Conservation (phyloP, 139 green algal species). For the Micromonas pusilla region DNA sequence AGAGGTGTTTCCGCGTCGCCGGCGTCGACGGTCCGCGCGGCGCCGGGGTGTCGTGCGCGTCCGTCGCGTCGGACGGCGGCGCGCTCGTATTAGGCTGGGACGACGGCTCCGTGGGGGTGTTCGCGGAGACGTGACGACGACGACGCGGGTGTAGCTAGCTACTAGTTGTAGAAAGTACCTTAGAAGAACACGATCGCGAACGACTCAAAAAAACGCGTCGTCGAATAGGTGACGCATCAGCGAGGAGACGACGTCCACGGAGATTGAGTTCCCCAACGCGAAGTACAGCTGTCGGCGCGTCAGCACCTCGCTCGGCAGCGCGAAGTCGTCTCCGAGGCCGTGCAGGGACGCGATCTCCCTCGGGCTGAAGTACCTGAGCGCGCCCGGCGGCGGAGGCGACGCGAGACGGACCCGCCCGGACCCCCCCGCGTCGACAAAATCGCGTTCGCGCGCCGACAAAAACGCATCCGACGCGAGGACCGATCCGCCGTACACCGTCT, state of each 20-base stretch:
- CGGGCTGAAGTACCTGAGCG: neutral
- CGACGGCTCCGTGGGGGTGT: neutral
- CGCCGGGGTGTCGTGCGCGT: neutral
- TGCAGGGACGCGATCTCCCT: neutral
- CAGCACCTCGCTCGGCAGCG: constrained; percentile 5
- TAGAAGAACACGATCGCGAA: too few relatives aligned
- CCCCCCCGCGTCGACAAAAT: neutral
- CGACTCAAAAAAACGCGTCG: too few relatives aligned
- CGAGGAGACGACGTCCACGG: constrained; percentile 51
- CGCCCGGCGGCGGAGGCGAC: neutral
- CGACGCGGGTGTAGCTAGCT: neutral
- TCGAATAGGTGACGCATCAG: constrained; percentile 45
- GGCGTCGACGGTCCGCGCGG: neutral
- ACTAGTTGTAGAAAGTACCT: too few relatives aligned
- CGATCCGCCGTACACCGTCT: constrained; percentile 9
- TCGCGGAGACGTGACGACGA: neutral
- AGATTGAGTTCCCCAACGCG: constrained; percentile 62
- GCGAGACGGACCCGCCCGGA: neutral
- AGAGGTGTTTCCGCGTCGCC: neutral
- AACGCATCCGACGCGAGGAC: neutral
- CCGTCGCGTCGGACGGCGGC: too few relatives aligned
- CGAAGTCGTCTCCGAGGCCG: neutral
- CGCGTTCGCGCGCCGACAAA: neutral
- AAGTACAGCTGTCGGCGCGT: constrained; percentile 51
- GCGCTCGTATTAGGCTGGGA: neutral